A percentile compares a stretch with the other conserved stretches of the same genome.
Evolutionary conservation across 2,329 filamentous ascomycete genomes (phyloP).

Genomic region (Diaporthe eres): DNA sequence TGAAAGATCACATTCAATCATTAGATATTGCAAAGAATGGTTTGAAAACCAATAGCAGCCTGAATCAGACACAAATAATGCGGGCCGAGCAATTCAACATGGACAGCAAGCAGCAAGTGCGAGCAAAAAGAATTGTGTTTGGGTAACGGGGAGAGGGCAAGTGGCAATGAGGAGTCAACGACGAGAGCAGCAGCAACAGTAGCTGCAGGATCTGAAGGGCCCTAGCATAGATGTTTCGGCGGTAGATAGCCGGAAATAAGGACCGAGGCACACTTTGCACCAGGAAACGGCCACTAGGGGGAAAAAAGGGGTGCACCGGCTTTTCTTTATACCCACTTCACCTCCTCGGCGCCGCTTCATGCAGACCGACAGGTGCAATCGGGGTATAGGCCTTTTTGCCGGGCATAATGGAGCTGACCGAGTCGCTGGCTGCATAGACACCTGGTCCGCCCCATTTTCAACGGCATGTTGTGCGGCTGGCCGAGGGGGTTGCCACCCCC

Average conservation of each 20-base stretch:
- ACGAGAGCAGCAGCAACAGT: not conserved
- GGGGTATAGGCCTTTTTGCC: not conserved
- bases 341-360: not conserved
- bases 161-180: slow-evolving; percentile 23
- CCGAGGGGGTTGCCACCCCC: not conserved
- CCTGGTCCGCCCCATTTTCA: not conserved
- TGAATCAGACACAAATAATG: too few relatives aligned
- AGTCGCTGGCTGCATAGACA: slow-evolving; percentile 1
- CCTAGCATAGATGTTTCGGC: slow-evolving; percentile 2
- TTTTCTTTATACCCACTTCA: slow-evolving; percentile 7
- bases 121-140: not conserved
- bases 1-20: too few relatives aligned
- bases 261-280: not conserved
- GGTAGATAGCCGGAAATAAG: slow-evolving; percentile 30
- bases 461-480: not conserved
- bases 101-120: not conserved
- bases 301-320: not conserved
- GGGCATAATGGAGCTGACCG: not conserved
- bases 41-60: not conserved
- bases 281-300: not conserved
- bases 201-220: slow-evolving; percentile 18
- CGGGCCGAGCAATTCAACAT: not conserved
- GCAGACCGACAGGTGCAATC: not conserved
- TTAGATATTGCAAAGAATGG: not conserved
- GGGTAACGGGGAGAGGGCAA: not conserved